These are phyloP conservation scores for Croton laevigatus DNA, from an alignment of 441 rosid species.

Conservation along the genomic window DNA sequence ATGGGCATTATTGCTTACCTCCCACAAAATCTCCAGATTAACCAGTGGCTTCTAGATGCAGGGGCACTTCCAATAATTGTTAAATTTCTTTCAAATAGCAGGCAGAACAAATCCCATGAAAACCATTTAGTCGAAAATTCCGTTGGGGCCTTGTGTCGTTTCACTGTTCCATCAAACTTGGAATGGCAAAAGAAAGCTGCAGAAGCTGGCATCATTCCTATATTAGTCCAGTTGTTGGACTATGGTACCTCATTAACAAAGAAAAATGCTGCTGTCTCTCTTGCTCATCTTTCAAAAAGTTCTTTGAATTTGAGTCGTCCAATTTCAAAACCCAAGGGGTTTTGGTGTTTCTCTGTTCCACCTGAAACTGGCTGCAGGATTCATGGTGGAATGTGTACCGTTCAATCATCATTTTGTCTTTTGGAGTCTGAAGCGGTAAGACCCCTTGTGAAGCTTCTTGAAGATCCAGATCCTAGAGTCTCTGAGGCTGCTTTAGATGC, in stretches of 20 bases:
- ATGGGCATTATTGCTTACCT: constrained; percentile 48
- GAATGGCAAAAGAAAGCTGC: constrained; percentile 57
- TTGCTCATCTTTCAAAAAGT: constrained; percentile 45
- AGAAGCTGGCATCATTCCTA: constrained; percentile 48
- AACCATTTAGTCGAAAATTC: constrained; percentile 45
- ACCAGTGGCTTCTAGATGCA: constrained; percentile 51
- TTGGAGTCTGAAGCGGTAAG: constrained; percentile 52
- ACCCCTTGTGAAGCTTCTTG: constrained; percentile 50
- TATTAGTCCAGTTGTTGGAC: constrained; percentile 44
- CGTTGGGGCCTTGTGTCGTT: constrained; percentile 47
- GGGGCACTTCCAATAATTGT: constrained; percentile 36
- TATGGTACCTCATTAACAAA: constrained; percentile 44
- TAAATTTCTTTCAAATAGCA: constrained; percentile 21
- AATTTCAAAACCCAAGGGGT: constrained; percentile 36
- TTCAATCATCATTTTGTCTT: constrained; percentile 62
- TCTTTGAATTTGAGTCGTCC: constrained; percentile 39
- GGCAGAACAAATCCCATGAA: constrained; percentile 32
- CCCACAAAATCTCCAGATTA: constrained; percentile 44
- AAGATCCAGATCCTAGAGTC: constrained; percentile 42
- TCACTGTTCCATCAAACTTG: constrained; percentile 36
- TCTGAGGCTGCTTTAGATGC: constrained; percentile 63
- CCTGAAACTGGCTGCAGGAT: constrained; percentile 39
- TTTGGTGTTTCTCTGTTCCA: constrained; percentile 55
- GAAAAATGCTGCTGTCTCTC: constrained; percentile 46
- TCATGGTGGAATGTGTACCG: constrained; percentile 54